Base-by-base conservation (phyloP, 495 filamentous ascomycete species). In the Aspergillus olivimuriae region DNA sequence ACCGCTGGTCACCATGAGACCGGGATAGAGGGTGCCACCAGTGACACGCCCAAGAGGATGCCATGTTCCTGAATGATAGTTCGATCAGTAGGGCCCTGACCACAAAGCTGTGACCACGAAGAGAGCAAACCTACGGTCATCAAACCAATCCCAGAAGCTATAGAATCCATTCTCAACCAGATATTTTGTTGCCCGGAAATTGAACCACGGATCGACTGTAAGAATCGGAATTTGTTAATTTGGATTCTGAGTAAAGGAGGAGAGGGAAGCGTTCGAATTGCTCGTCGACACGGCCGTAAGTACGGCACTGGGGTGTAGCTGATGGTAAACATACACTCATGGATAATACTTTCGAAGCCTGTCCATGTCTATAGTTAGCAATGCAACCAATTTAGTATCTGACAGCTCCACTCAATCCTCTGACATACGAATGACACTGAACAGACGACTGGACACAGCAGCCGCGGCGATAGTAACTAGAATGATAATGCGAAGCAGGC, bases 91-190 rank as follows among this genome's bases (percentile, higher is more conserved):
- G n/a, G n/a, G n/a, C n/a, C n/a, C n/a, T n/a, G n/a, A n/a, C n/a
- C n/a, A n/a, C n/a, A n/a, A n/a, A n/a, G n/a, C n/a, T n/a, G n/a
- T n/a, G n/a, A n/a, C n/a, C n/a, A n/a, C n/a, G n/a, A n/a, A n/a
- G n/a, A n/a, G 6, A 11, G 24, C 6, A 28, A 28, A 66, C 81
- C 36, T 76, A 86, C 92, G 83, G 75, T 99, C 94, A 71, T 99
- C 94, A 60, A 99, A 99, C 94, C 94, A 99, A 68, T 99, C 91
- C 94, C 94, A 99, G 62, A 99, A 99, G 63, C 84, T 87, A 65
- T 95, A 94, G 69, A 99, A 97, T 46, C 94, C 94, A 77, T 99
- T 76, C 56, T 92, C 77, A 42, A 97, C 84, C 37, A 99, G 78
- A 55, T 99, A 96, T 70, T 96, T 96, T 37, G 94, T 97, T 49